phyloP scores from a whole-genome alignment of 2,329 filamentous ascomycete species.

The Ophiostoma montium region DNA sequence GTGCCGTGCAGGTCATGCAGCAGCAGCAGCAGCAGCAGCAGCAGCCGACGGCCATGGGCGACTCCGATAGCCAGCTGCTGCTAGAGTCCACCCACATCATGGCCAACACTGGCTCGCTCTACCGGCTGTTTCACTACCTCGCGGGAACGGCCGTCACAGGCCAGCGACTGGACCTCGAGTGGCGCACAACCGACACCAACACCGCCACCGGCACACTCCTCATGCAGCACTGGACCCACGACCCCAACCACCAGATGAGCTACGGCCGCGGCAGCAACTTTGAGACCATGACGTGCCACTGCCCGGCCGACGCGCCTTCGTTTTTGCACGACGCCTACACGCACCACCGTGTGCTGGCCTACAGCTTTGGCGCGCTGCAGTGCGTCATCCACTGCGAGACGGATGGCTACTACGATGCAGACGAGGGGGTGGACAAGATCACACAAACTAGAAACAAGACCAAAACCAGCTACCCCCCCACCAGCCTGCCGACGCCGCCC shows the following conservation, averaged over 20 bases:
- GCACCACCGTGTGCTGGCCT: slow-evolving; percentile 15
- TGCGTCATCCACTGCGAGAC: slow-evolving; percentile 14
- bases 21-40: no score
- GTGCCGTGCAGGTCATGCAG: slow-evolving; percentile 10
- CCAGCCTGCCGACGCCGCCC: background rate
- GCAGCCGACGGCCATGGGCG: slow-evolving; percentile 2
- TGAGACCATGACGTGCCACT: slow-evolving; percentile 14
- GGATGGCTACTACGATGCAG: slow-evolving; percentile 10
- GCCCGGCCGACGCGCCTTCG: slow-evolving; percentile 4
- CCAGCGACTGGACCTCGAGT: slow-evolving; percentile 13
- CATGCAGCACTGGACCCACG: slow-evolving; percentile 13
- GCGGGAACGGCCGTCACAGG: background rate
- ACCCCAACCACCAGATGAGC: slow-evolving; percentile 9
- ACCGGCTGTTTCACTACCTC: slow-evolving; percentile 13
- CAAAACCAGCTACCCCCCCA: no score
- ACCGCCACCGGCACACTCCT: slow-evolving; percentile 7
- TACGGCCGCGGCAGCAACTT: slow-evolving; percentile 13
- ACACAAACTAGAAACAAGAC: no score
- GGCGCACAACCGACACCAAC: background rate
- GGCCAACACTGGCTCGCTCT: slow-evolving; percentile 14
- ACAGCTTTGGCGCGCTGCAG: slow-evolving; percentile 12
- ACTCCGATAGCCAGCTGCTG: no score
- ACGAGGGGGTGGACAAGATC: no score
- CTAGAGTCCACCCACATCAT: slow-evolving; percentile 11
- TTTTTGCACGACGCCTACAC: slow-evolving; percentile 8